Conservation (phyloP, 169 alveolate genomes). For the Eimeria zaria region DNA sequence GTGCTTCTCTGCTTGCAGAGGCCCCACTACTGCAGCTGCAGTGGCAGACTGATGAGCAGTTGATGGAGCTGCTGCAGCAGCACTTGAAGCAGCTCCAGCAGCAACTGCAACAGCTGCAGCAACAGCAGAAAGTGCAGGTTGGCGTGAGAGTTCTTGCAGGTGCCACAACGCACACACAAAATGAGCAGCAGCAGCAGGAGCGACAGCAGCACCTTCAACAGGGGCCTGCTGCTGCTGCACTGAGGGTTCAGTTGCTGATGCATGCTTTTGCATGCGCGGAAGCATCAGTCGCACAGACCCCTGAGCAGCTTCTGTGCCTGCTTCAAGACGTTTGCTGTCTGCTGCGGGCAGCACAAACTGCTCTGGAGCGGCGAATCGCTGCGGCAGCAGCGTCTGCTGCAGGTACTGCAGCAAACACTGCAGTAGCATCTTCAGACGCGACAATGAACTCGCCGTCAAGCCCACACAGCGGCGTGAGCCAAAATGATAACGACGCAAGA, state of each 20-base stretch:
- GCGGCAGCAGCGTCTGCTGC: slow-evolving; percentile 25
- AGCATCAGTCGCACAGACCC: not conserved
- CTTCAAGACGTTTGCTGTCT: slow-evolving; percentile 41
- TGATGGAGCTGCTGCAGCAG: slow-evolving; percentile 63
- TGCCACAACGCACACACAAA: not conserved
- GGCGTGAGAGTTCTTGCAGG: not conserved
- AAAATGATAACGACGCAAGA: not conserved
- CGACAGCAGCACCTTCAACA: not conserved
- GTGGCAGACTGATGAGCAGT: slow-evolving; percentile 41
- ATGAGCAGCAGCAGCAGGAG: not conserved
- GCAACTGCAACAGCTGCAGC: slow-evolving; percentile 7
- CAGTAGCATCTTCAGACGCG: not conserved
- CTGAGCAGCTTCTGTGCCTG: slow-evolving; percentile 41
- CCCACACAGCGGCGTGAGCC: not conserved
- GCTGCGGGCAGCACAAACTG: slow-evolving; percentile 27
- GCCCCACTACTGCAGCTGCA: slow-evolving; percentile 30
- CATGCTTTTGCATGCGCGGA: slow-evolving; percentile 12
- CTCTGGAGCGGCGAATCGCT: not conserved
- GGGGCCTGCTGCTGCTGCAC: slow-evolving; percentile 21
- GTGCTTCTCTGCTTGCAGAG: slow-evolving; percentile 37
- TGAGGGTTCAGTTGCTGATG: slow-evolving; percentile 52
- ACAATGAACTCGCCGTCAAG: not conserved
- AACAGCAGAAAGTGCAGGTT: not conserved
- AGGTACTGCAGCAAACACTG: not conserved
- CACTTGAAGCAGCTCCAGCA: slow-evolving; percentile 23